These are phyloP conservation scores for Endocalyx cinctus DNA, from an alignment of 2,329 filamentous ascomycete genomes.

Conservation along the genomic window DNA sequence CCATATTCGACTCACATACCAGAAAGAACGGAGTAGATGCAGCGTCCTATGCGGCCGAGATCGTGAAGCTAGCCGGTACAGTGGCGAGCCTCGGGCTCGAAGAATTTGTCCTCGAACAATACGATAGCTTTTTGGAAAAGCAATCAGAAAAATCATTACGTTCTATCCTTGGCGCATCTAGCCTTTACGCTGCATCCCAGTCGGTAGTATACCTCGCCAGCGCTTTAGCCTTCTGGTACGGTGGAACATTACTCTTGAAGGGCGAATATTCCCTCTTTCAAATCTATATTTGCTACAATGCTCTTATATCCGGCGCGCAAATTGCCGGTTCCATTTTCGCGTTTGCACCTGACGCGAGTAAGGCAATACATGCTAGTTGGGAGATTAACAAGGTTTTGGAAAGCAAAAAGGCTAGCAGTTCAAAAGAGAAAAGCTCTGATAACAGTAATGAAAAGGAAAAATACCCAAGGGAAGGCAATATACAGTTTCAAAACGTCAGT, in stretches of 20 bases:
- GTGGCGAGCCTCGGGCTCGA: constrained; percentile 1
- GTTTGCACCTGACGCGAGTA: constrained; percentile 56
- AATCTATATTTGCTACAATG: constrained; percentile 54
- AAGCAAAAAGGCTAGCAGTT: constrained; percentile 33
- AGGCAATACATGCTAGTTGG: constrained; percentile 37
- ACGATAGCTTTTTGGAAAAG: constrained; percentile 1
- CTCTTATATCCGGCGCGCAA: constrained; percentile 60
- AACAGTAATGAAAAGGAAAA: neutral
- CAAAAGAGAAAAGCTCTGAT: neutral
- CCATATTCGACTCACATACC: constrained; percentile 26
- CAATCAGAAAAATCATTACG: neutral
- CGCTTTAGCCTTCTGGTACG: constrained; percentile 62
- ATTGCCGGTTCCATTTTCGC: constrained; percentile 59
- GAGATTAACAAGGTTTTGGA: constrained; percentile 21
- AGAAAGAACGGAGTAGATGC: neutral
- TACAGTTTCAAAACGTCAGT: constrained; percentile 47
- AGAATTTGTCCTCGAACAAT: neutral
- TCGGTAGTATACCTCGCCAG: constrained; percentile 42
- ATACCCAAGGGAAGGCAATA: constrained; percentile 27
- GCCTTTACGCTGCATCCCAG: neutral
- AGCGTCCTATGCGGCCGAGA: constrained; percentile 6
- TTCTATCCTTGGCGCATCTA: neutral
- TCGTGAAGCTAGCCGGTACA: neutral
- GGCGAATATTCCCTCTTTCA: constrained; percentile 39
- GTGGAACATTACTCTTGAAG: constrained; percentile 47